phyloP scores from a whole-genome alignment of 164 flowering plant genomes.

The Amborella trichopoda region DNA sequence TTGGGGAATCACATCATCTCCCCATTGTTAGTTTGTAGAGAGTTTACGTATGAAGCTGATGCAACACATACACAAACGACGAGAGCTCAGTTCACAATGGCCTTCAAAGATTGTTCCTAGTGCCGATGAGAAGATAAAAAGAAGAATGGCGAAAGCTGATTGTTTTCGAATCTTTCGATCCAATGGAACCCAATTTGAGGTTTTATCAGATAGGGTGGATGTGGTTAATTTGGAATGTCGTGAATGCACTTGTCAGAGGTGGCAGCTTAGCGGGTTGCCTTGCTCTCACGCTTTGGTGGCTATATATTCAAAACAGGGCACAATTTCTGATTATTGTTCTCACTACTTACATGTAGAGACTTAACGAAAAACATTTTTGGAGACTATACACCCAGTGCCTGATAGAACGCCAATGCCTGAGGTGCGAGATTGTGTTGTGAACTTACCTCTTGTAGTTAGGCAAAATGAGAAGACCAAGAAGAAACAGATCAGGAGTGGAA shows the following conservation, averaged over 20 bases:
- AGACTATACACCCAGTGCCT: slow-evolving; percentile 33
- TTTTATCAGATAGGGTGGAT: slow-evolving; percentile 78
- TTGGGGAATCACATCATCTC: slow-evolving; percentile 46
- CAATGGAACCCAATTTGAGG: slow-evolving; percentile 64
- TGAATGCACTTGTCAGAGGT: slow-evolving; percentile 78
- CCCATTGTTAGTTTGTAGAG: slow-evolving; percentile 59
- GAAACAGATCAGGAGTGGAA: too few relatives aligned
- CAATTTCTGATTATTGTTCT: slow-evolving; percentile 40
- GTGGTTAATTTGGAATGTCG: slow-evolving; percentile 41
- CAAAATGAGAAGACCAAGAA: too few relatives aligned
- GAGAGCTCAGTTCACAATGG: slow-evolving; percentile 24
- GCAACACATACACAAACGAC: slow-evolving; percentile 33
- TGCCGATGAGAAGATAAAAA: slow-evolving; percentile 36
- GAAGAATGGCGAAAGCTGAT: slow-evolving; percentile 40
- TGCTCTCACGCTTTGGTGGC: slow-evolving; percentile 99
- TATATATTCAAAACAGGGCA: slow-evolving; percentile 62
- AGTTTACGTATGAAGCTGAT: slow-evolving; percentile 35
- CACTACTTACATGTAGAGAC: slow-evolving; percentile 40
- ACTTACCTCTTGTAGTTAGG: too few relatives aligned
- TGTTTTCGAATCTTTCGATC: slow-evolving; percentile 55
- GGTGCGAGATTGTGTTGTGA: too few relatives aligned
- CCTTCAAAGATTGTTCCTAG: slow-evolving; percentile 40
- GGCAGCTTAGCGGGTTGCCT: slow-evolving; percentile 91
- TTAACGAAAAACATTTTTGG: slow-evolving; percentile 39
- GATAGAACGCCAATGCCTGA: too few relatives aligned